These are phyloP conservation scores for Cardamine occulta DNA, from an alignment of 345 rosid species.

Conservation along the genomic window DNA sequence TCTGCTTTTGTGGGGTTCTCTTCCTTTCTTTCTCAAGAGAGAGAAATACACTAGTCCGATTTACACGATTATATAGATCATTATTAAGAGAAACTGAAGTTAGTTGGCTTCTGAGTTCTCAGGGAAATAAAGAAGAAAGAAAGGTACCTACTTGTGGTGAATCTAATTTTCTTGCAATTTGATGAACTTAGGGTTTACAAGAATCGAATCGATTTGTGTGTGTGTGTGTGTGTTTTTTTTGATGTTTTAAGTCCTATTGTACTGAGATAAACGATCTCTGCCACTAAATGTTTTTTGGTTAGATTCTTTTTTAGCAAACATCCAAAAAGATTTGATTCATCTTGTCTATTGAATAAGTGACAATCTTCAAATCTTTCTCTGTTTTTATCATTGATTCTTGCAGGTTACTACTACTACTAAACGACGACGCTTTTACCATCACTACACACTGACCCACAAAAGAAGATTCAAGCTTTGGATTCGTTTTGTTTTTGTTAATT, in stretches of 20 bases:
- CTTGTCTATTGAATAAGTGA: conserved; percentile 56
- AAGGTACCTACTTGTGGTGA: conserved; percentile 1
- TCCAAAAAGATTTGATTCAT: conserved; percentile 49
- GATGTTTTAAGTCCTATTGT: not conserved
- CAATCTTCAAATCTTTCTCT: conserved; percentile 47
- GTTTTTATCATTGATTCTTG: conserved; percentile 42
- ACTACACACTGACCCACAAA: conserved; percentile 19
- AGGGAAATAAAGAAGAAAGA: not conserved
- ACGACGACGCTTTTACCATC: conserved; percentile 32
- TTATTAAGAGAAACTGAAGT: too few species aligned
- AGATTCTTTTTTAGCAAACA: conserved; percentile 47
- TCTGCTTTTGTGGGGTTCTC: conserved; percentile 49
- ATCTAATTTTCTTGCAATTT: not conserved
- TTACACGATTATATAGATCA: too few species aligned
- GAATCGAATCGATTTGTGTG: conserved; percentile 13
- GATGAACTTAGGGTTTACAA: conserved; percentile 14
- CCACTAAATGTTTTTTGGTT: conserved; percentile 46
- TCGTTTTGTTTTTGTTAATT: conserved; percentile 20
- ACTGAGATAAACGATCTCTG: conserved; percentile 25
- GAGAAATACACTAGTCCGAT: not conserved
- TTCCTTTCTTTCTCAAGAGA: not conserved
- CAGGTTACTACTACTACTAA: conserved; percentile 28
- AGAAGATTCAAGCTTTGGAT: conserved; percentile 42
- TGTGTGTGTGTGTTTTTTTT: not conserved
- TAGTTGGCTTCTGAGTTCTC: conserved; percentile 2